These are phyloP conservation scores for Mucor racemosus DNA, from an alignment of 371 early-diverging fungal species.

Conservation along the genomic window DNA sequence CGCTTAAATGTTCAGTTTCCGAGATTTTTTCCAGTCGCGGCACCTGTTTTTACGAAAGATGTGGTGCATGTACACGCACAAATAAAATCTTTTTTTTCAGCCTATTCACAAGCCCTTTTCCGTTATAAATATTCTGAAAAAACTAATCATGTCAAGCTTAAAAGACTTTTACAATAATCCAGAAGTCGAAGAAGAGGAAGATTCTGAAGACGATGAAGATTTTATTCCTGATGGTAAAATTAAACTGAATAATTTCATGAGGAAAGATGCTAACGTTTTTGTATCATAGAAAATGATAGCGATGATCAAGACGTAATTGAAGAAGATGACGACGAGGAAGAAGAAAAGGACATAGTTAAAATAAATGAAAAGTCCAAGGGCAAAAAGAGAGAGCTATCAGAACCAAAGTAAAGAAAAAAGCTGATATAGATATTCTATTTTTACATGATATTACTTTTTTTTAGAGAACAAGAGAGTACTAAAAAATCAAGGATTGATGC, in stretches of 20 bases:
- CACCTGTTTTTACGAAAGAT: neutral
- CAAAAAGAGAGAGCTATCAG: neutral
- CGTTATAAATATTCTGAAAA: too few relatives aligned
- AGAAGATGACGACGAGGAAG: slow-evolving; percentile 15
- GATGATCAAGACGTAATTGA: slow-evolving; percentile 15
- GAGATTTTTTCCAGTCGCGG: neutral
- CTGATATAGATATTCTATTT: neutral
- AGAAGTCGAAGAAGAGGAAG: slow-evolving; percentile 18
- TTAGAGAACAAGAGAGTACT: slow-evolving; percentile 2
- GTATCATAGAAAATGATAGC: slow-evolving; percentile 8
- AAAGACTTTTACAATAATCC: slow-evolving; percentile 26
- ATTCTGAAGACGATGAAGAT: slow-evolving; percentile 31
- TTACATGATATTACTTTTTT: too few relatives aligned
- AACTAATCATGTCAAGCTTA: slow-evolving; percentile 14
- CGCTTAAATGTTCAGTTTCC: neutral
- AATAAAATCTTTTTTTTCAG: neutral
- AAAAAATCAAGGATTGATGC: slow-evolving; percentile 48
- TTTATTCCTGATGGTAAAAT: slow-evolving; percentile 30
- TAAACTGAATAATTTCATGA: neutral
- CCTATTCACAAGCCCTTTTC: neutral
- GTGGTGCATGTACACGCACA: neutral
- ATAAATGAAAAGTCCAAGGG: neutral
- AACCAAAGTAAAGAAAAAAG: neutral
- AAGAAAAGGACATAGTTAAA: slow-evolving; percentile 1
- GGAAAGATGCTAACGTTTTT: neutral